Conservation (phyloP, 192 early-diverging fungal species). For the Linnemannia schmuckeri region DNA sequence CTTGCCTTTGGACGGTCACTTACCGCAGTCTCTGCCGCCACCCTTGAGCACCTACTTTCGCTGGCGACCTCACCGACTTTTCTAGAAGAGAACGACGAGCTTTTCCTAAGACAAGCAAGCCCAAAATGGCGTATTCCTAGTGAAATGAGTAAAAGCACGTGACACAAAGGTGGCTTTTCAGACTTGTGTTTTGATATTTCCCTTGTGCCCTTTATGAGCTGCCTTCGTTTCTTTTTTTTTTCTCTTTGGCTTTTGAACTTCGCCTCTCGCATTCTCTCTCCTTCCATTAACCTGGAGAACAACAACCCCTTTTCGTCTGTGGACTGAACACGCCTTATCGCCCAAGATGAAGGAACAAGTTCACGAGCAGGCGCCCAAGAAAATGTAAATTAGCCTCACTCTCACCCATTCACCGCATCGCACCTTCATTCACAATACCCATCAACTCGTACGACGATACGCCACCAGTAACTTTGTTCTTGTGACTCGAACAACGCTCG, state of each 20-base stretch:
- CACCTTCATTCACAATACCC: too few species aligned
- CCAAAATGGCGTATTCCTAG: not conserved
- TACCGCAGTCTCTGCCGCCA: not conserved
- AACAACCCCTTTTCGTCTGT: not conserved
- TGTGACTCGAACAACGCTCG: too few species aligned
- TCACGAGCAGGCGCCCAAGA: slow-evolving; percentile 70
- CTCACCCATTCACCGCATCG: slow-evolving; percentile 3
- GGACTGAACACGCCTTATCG: slow-evolving; percentile 16
- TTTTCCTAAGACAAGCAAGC: not conserved
- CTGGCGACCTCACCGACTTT: slow-evolving; percentile 41
- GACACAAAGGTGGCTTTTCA: slow-evolving; percentile 6
- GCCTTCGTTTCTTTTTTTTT: slow-evolving; percentile 23
- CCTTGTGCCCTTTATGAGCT: not conserved
- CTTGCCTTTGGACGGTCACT: not conserved
- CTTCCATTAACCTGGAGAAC: slow-evolving; percentile 9
- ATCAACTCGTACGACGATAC: too few species aligned
- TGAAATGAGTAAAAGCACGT: slow-evolving; percentile 9
- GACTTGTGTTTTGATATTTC: not conserved
- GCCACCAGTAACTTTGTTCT: too few species aligned
- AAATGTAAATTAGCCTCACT: slow-evolving; percentile 71
- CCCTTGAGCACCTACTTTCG: slow-evolving; percentile 5
- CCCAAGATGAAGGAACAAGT: slow-evolving; percentile 85
- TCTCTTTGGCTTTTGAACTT: slow-evolving; percentile 16
- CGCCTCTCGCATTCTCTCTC: not conserved
- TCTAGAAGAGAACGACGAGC: not conserved